Conservation (phyloP, 1,139 yeast species). For the Hansenula lynferdii region DNA sequence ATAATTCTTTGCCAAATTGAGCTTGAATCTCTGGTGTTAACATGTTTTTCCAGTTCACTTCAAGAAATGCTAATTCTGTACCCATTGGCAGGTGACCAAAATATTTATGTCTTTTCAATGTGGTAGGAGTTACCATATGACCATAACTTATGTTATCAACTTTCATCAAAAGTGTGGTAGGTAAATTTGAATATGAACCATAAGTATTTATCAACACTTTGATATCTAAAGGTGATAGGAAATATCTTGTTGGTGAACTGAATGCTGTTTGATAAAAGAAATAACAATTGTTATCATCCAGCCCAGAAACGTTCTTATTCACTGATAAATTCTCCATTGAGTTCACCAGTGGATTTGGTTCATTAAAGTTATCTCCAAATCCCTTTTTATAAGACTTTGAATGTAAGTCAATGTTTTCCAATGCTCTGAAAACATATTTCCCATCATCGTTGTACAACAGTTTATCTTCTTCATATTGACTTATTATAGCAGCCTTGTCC, state of each 20-base stretch:
- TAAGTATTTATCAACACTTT: constrained; percentile 63
- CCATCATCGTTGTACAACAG: constrained; percentile 57
- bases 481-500: constrained; percentile 48
- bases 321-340: constrained; percentile 18
- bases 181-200: constrained; percentile 60
- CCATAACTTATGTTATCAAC: constrained; percentile 72
- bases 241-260: constrained; percentile 58
- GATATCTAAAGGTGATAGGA: constrained; percentile 75
- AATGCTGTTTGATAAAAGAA: constrained; percentile 74
- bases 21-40: constrained; percentile 49
- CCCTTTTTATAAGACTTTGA: constrained; percentile 25
- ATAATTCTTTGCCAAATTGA: constrained; percentile 54
- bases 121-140: constrained; percentile 45
- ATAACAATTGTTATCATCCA: constrained; percentile 37
- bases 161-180: constrained; percentile 53
- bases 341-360: constrained; percentile 15
- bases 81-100: constrained; percentile 82
- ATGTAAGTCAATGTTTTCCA: constrained; percentile 46
- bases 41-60: constrained; percentile 68
- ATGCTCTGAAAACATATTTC: constrained; percentile 51
- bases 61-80: constrained; percentile 77
- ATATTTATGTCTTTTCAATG: constrained; percentile 61
- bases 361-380: constrained; percentile 13
- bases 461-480: constrained; percentile 51
- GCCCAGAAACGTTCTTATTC: constrained; percentile 13